These are phyloP conservation scores for Hymenoscyphus salicellus DNA, from an alignment of 2,329 filamentous ascomycete species.

Conservation along the genomic window DNA sequence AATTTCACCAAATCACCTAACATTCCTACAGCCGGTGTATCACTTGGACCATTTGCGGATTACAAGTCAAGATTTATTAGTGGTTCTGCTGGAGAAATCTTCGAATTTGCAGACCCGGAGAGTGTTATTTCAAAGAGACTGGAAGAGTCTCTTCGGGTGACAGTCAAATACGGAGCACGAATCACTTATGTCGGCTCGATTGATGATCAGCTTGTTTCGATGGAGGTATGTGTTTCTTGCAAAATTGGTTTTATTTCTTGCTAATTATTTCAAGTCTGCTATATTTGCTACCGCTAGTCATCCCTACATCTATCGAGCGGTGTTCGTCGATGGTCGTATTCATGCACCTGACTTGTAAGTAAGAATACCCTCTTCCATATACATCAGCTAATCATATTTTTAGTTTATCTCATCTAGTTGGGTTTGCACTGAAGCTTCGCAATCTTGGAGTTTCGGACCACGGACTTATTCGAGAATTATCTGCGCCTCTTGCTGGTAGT, in stretches of 20 bases:
- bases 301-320: slow-evolving; percentile 91
- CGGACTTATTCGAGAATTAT: slow-evolving; percentile 86
- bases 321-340: slow-evolving; percentile 89
- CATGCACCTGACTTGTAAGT: slow-evolving; percentile 84
- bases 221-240: slow-evolving; percentile 60
- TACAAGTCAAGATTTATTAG: slow-evolving; percentile 88
- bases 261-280: slow-evolving; percentile 58
- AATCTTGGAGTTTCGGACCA: slow-evolving; percentile 93
- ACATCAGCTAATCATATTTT: background rate
- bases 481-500: slow-evolving; percentile 81
- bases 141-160: slow-evolving; percentile 68
- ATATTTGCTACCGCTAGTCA: slow-evolving; percentile 82
- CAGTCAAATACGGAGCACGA: slow-evolving; percentile 74
- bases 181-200: slow-evolving; percentile 91
- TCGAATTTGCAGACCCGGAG: slow-evolving; percentile 82
- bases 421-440: slow-evolving; percentile 87
- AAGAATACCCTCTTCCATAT: background rate
- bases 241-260: slow-evolving; percentile 13
- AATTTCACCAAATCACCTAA: background rate
- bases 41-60: slow-evolving; percentile 86
- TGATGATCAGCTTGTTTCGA: slow-evolving; percentile 90
- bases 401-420: slow-evolving; percentile 81
- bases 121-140: slow-evolving; percentile 83
- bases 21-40: slow-evolving; percentile 76
- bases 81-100: slow-evolving; percentile 87